Evolutionary conservation across 345 rosid genomes (phyloP).

Genomic region (Murraya paniculata): DNA sequence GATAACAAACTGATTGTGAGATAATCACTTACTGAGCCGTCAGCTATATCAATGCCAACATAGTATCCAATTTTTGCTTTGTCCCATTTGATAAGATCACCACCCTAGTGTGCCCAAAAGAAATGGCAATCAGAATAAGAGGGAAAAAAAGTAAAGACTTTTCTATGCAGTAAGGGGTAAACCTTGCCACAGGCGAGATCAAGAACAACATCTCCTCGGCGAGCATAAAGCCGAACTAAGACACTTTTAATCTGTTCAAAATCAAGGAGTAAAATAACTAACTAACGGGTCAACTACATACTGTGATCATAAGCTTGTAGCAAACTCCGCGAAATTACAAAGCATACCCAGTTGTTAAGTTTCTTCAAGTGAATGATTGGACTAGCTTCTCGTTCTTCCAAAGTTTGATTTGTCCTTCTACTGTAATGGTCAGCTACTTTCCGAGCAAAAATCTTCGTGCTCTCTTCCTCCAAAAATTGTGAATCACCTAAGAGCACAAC

Average conservation of each 20-base stretch:
- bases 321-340: conserved; percentile 12
- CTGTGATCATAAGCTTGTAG: not conserved
- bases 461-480: conserved; percentile 60
- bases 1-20: not conserved
- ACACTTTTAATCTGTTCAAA: conserved; percentile 87
- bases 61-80: conserved; percentile 89
- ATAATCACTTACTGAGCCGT: conserved; percentile 73
- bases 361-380: conserved; percentile 95
- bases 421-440: conserved; percentile 96
- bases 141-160: not conserved
- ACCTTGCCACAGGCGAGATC: conserved; percentile 99
- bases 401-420: conserved; percentile 91
- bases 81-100: conserved; percentile 99
- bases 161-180: not conserved
- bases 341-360: conserved; percentile 87
- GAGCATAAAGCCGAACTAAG: conserved; percentile 85
- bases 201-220: conserved; percentile 84
- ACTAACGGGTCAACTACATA: not conserved
- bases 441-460: conserved; percentile 57
- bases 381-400: conserved; percentile 98
- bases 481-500: conserved; percentile 50
- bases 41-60: conserved; percentile 95
- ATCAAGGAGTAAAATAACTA: conserved; percentile 1
- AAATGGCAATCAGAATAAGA: not conserved
- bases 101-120: conserved; percentile 52